Conservation (phyloP, 179 eudicot genomes). For the Dionaea muscipula region DNA sequence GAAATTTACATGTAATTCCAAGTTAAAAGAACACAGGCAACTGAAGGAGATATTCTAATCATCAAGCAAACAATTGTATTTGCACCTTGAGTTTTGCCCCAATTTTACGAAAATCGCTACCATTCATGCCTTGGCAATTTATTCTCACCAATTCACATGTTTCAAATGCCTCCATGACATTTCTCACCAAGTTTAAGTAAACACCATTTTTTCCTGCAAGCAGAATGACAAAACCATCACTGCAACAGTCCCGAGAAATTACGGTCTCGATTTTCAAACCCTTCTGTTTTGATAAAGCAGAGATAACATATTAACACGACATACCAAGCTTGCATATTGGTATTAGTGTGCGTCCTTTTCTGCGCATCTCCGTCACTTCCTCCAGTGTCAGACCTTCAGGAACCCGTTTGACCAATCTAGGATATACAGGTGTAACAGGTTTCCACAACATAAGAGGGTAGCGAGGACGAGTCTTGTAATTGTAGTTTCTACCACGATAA, state of each 20-base stretch:
- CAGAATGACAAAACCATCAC: neutral
- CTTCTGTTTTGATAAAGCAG: neutral
- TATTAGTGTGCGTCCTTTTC: slow-evolving; percentile 51
- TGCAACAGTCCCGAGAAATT: neutral
- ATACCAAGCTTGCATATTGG: slow-evolving; percentile 94
- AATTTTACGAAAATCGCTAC: slow-evolving; percentile 72
- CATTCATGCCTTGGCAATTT: slow-evolving; percentile 74
- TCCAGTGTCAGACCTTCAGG: slow-evolving; percentile 83
- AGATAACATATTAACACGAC: slow-evolving; percentile 1
- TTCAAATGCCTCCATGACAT: slow-evolving; percentile 92
- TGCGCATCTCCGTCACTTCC: slow-evolving; percentile 71
- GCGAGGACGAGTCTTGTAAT: slow-evolving; percentile 63
- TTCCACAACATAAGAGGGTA: slow-evolving; percentile 96
- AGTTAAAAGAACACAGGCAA: neutral
- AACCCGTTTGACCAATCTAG: slow-evolving; percentile 58
- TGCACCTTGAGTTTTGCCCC: slow-evolving; percentile 91
- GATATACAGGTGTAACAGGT: slow-evolving; percentile 79
- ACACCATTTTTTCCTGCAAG: slow-evolving; percentile 78
- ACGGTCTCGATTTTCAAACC: neutral
- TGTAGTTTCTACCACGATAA: slow-evolving; percentile 91
- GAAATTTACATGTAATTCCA: slow-evolving; percentile 1
- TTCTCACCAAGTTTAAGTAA: slow-evolving; percentile 41
- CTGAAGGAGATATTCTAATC: neutral
- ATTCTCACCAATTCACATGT: slow-evolving; percentile 79
- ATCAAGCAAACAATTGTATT: neutral